Evolutionary conservation across 2,329 filamentous ascomycete genomes (phyloP).

Genomic region (Trichoderma sp.): DNA sequence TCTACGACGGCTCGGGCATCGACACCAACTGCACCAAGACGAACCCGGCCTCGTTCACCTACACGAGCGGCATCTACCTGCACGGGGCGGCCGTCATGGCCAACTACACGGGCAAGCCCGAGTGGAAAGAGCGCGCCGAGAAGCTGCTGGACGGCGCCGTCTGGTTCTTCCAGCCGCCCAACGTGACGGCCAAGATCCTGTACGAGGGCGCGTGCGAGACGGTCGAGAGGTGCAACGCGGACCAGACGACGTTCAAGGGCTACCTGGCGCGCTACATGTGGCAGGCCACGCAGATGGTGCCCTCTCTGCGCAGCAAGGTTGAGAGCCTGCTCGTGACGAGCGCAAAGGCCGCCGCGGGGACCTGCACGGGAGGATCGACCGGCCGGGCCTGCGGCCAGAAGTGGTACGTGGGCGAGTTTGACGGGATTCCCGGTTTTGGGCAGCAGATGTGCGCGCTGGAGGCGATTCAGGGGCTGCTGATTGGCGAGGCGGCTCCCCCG

Average conservation of each 20-base stretch:
- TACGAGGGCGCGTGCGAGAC: slow-evolving; percentile 68
- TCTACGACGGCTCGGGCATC: slow-evolving; percentile 65
- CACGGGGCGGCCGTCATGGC: slow-evolving; percentile 66
- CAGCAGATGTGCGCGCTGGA: slow-evolving; percentile 68
- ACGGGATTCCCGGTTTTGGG: slow-evolving; percentile 59
- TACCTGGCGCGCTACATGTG: slow-evolving; percentile 68
- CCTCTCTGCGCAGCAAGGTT: slow-evolving; percentile 54
- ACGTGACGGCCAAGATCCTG: slow-evolving; percentile 59
- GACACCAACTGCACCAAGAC: slow-evolving; percentile 55
- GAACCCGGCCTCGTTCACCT: slow-evolving; percentile 63
- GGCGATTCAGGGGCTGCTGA: slow-evolving; percentile 61
- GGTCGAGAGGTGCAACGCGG: slow-evolving; percentile 57
- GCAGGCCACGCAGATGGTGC: slow-evolving; percentile 58
- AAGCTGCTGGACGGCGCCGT: slow-evolving; percentile 55
- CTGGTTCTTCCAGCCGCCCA: slow-evolving; percentile 57
- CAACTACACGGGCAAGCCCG: slow-evolving; percentile 57
- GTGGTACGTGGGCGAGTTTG: slow-evolving; percentile 63
- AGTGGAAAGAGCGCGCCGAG: slow-evolving; percentile 58
- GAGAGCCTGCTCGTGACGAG: slow-evolving; percentile 53
- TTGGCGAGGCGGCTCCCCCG: slow-evolving; percentile 48
- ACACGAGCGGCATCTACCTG: slow-evolving; percentile 66
- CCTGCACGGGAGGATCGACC: slow-evolving; percentile 59
- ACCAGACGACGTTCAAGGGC: slow-evolving; percentile 70
- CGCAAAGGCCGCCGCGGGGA: slow-evolving; percentile 57
- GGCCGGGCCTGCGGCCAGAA: slow-evolving; percentile 61